Evolutionary conservation across 2,329 filamentous ascomycete species (phyloP).

Genomic region (Cordyceps farinosa): DNA sequence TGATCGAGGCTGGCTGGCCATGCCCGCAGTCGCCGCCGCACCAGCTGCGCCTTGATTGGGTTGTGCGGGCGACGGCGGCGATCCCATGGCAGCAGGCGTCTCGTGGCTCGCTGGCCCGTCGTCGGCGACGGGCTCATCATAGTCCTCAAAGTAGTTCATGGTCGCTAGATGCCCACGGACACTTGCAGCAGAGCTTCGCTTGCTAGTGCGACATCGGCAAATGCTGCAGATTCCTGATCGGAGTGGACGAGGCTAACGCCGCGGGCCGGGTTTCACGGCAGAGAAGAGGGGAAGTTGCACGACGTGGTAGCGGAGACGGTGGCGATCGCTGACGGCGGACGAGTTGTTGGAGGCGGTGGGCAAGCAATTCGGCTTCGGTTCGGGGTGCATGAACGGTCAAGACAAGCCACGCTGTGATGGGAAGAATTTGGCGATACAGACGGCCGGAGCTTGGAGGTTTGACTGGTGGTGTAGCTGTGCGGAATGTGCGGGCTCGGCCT

Average conservation of each 20-base stretch:
- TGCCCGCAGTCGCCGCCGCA: background rate
- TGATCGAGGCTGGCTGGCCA: conserved; percentile 23
- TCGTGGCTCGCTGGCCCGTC: conserved; percentile 1
- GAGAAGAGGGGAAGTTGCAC: conserved; percentile 7
- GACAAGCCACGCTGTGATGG: background rate
- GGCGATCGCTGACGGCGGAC: background rate
- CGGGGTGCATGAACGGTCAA: background rate
- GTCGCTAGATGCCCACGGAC: conserved; percentile 8
- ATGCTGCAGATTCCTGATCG: background rate
- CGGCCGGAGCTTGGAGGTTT: background rate
- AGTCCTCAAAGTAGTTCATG: conserved; percentile 17
- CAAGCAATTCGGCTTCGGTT: background rate
- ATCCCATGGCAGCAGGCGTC: conserved; percentile 1
- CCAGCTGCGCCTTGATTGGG: background rate
- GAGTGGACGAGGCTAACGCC: conserved; percentile 5
- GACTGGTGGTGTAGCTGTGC: background rate
- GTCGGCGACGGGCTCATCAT: conserved; percentile 11
- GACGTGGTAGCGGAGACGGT: background rate
- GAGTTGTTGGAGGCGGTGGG: background rate
- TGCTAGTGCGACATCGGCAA: conserved; percentile 9
- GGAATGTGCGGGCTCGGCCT: background rate
- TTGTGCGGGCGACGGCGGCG: conserved; percentile 7
- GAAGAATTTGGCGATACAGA: background rate
- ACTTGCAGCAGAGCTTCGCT: conserved; percentile 7
- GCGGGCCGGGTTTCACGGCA: background rate